phyloP scores from a whole-genome alignment of 345 rosid genomes.

The Eucalyptus regnans region DNA sequence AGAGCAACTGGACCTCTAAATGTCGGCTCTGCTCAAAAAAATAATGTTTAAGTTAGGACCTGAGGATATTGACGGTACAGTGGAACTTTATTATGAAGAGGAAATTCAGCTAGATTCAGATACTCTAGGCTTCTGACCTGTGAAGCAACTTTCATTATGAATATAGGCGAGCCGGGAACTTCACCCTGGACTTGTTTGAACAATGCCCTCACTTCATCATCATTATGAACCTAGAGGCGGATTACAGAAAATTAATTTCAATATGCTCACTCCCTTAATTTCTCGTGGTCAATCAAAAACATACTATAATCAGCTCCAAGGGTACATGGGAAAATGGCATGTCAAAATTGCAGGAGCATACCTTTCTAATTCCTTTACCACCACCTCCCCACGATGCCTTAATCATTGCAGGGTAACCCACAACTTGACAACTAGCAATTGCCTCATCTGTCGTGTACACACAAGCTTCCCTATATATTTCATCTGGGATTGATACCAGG shows the following conservation, averaged over 20 bases:
- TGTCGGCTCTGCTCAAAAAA: slow-evolving; percentile 69
- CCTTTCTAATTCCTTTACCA: slow-evolving; percentile 99
- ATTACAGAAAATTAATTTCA: not conserved
- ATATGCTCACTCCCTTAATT: not conserved
- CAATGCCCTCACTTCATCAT: slow-evolving; percentile 92
- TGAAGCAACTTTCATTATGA: slow-evolving; percentile 99
- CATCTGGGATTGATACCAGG: slow-evolving; percentile 81
- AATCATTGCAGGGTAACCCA: slow-evolving; percentile 99
- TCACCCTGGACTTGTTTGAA: slow-evolving; percentile 99
- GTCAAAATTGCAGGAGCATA: slow-evolving; percentile 9
- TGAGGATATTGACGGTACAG: not conserved
- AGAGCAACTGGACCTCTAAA: slow-evolving; percentile 97
- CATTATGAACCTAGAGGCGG: slow-evolving; percentile 76
- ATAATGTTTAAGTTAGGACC: not conserved
- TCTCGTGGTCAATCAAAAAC: not conserved
- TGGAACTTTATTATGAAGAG: not conserved
- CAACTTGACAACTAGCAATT: slow-evolving; percentile 91
- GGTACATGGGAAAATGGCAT: not conserved
- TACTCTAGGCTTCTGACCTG: slow-evolving; percentile 48
- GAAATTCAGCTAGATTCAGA: slow-evolving; percentile 2
- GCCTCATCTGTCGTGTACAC: slow-evolving; percentile 98
- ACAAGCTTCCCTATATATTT: slow-evolving; percentile 86
- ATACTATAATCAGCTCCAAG: not conserved
- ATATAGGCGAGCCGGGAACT: slow-evolving; percentile 99
- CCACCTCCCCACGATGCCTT: slow-evolving; percentile 99